Evolutionary conservation across 2,329 filamentous ascomycete genomes (phyloP), one percentile per base, ranked within the genome.

Genomic region (Colletotrichum australisinense): DNA sequence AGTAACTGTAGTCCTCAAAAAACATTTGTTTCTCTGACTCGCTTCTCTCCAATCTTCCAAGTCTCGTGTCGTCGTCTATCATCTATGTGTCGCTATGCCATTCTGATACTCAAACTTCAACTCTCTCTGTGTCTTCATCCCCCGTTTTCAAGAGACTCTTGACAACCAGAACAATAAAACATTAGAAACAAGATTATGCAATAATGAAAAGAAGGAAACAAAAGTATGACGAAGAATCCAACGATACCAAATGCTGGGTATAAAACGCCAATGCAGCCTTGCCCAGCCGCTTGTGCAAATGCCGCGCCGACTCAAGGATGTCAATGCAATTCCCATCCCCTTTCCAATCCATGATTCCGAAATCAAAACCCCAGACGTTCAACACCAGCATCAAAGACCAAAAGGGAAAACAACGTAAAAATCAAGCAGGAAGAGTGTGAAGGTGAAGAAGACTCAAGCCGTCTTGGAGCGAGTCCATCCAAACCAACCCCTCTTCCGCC

Each of bases 211-310:
- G 14, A 6, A 49, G 11, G 24, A 16, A 56, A 46, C 1, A 4
- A 22, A 56, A 55, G 22, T 32, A 32, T 49, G 42, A 49, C 19
- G 30, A 59, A 42, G 32, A 57, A 60, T 46, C 52, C 35, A 67
- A 55, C 46, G 52, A 26, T 63, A 72, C 57, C 72, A 63, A 66
- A 72, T 72, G 68, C 72, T 74, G 72, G 72, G 72, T 74, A 74
- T 74, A 74, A 26, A 74, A 74, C 72, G 57, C 72, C 72, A 67
- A 30, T 72, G 68, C 66, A 60, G 59, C 59, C 26, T 70, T 73
- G 30, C 42, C 67, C 38, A 60, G 60, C 70, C 70, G 70, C 70
- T 68, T 70, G 67, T 72, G 69, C 67, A 70, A 65, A 72, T 74
- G 72, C 63, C 62, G 14, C 24, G 22, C 14, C 49, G 19, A 66